Evolutionary conservation across 2,329 filamentous ascomycete species (phyloP), one percentile per base, ranked within the genome.

Genomic region (Metarhizium humberi): DNA sequence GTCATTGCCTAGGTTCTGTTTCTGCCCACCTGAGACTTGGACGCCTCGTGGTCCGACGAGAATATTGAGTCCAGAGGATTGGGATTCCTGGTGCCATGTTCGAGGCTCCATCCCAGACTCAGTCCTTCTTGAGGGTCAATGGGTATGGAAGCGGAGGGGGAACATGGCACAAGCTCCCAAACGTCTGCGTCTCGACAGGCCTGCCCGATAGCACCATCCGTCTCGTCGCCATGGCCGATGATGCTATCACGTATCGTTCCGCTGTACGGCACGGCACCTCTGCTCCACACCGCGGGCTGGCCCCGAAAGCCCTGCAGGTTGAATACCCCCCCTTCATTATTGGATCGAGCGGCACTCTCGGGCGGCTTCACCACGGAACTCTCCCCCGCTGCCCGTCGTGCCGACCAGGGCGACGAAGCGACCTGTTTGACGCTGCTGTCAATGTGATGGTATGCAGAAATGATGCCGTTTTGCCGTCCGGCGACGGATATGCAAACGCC

Each of bases 321-420:
- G 55, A 18, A 67, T 60, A 25, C 63, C 59, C 18, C 18, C 18
- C 57, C 54, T 3, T 47, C 51, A 36, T 61, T 58, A 50, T 57
- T 61, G 25, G 58, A 11, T 57, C 50, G 38, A 87, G 87, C 64
- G 87, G 87, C 10, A 25, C 85, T 77, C 64, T 87, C 84, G 4
- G 87, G 75, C 10, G 88, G 73, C 7, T 83, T 83, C 25, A 87
- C 78, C 20, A 87, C 81, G 0, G 85, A 87, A 60, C 80, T 85
- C 65, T 88, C 88, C 25, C 25, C 85, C 85, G 49, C 81, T 85
- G 2, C 85, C 85, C 29, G 84, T 87, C 5, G 84, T 80, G 47
- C 85, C 85, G 8, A 88, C 85, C 16, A 88, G 69, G 3, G 85
- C 85, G 14, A 84, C 85, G n/a, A 82, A 84, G 66, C 85, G 85